Conservation (phyloP, 1,139 yeast species). For the Geotrichum citri-aurantii region DNA sequence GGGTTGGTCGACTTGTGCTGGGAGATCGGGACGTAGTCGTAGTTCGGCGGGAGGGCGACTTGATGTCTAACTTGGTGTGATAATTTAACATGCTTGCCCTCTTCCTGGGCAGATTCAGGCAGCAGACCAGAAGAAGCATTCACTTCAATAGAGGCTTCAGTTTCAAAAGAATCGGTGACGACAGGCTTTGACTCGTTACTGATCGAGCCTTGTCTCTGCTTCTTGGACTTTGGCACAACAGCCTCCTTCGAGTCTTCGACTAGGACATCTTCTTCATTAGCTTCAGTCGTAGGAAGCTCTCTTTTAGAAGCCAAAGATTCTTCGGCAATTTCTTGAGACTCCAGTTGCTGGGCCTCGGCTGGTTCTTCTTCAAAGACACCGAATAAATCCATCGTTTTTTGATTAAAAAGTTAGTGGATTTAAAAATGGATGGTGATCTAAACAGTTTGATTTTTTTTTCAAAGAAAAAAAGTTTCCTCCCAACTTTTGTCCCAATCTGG, state of each 20-base stretch:
- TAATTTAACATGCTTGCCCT: neutral
- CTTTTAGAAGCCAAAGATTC: neutral
- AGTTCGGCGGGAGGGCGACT: slow-evolving; percentile 91
- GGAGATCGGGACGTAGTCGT: slow-evolving; percentile 80
- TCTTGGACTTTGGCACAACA: neutral
- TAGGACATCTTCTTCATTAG: neutral
- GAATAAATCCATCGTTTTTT: slow-evolving; percentile 17
- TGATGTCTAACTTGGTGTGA: slow-evolving; percentile 92
- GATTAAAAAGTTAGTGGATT: neutral
- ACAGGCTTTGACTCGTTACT: slow-evolving; percentile 43
- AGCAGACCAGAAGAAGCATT: slow-evolving; percentile 39
- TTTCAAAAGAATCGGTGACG: slow-evolving; percentile 84
- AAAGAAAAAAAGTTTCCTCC: too few relatives aligned
- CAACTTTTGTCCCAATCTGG: too few relatives aligned
- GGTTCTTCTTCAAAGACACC: slow-evolving; percentile 19
- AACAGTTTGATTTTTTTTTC: too few relatives aligned
- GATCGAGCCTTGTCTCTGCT: slow-evolving; percentile 6
- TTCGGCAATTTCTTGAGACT: neutral
- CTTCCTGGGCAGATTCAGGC: slow-evolving; percentile 51
- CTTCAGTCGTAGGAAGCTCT: neutral
- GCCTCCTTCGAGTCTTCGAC: neutral
- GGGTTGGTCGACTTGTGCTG: slow-evolving; percentile 52
- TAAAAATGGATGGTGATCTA: too few relatives aligned
- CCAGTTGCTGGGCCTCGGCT: slow-evolving; percentile 2
- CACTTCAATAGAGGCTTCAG: slow-evolving; percentile 35